phyloP scores from a whole-genome alignment of 2,329 filamentous ascomycete species.

The Colletotrichum eremochloae region DNA sequence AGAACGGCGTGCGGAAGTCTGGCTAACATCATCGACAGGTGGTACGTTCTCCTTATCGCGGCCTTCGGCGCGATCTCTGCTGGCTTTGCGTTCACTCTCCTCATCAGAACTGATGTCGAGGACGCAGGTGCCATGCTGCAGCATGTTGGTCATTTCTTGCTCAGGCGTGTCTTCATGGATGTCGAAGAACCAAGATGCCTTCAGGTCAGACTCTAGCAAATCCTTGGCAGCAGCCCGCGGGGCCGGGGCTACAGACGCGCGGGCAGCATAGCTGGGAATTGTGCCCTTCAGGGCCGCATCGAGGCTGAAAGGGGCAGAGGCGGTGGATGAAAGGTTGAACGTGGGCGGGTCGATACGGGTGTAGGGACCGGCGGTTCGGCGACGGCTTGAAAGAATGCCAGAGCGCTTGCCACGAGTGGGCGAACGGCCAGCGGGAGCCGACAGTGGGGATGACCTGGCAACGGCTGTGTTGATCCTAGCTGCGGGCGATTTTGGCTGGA shows the following conservation, averaged over 20 bases:
- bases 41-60: conserved; percentile 95
- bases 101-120: conserved; percentile 94
- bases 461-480: conserved; percentile 59
- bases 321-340: conserved; percentile 61
- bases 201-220: conserved; percentile 62
- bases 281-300: conserved; percentile 86
- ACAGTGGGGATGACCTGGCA: conserved; percentile 66
- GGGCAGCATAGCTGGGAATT: conserved; percentile 71
- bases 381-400: conserved; percentile 76
- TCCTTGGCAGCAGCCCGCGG: conserved; percentile 43
- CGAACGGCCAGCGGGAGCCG: conserved; percentile 84
- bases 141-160: conserved; percentile 90
- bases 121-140: conserved; percentile 89
- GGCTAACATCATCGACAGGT: conserved; percentile 74
- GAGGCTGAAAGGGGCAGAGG: conserved; percentile 82
- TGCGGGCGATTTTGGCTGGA: conserved; percentile 67
- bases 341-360: conserved; percentile 79
- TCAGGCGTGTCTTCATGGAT: conserved; percentile 94
- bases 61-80: conserved; percentile 67
- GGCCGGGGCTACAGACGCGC: conserved; percentile 50
- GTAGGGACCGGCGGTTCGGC: conserved; percentile 73
- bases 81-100: conserved; percentile 71
- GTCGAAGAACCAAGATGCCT: conserved; percentile 87
- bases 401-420: conserved; percentile 79
- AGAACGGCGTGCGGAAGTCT: conserved; percentile 61